phyloP scores from a whole-genome alignment of 768 basidiomycete genomes.

The Podaxis rugospora region DNA sequence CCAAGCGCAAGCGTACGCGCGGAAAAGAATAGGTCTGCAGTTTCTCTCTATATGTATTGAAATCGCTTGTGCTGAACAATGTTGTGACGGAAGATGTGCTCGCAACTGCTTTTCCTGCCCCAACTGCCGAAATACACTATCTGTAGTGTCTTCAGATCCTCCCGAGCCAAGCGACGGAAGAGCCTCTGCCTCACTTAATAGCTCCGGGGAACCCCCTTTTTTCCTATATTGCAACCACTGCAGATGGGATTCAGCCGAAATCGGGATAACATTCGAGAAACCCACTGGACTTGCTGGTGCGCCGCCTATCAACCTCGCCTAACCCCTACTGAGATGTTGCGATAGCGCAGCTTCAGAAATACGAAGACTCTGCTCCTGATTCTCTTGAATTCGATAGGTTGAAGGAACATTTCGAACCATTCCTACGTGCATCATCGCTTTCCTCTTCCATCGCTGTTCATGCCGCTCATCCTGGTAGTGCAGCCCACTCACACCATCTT shows the following conservation, averaged over 20 bases:
- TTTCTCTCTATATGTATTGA: not conserved
- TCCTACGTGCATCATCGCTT: slow-evolving; percentile 78
- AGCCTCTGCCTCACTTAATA: slow-evolving; percentile 45
- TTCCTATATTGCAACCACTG: slow-evolving; percentile 90
- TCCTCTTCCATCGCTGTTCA: slow-evolving; percentile 55
- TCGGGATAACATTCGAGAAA: slow-evolving; percentile 93
- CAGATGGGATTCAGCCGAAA: slow-evolving; percentile 90
- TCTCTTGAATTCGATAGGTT: slow-evolving; percentile 88
- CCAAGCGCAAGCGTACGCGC: slow-evolving; percentile 97
- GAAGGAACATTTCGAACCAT: slow-evolving; percentile 96
- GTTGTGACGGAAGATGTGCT: slow-evolving; percentile 69
- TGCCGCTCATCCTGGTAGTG: slow-evolving; percentile 39
- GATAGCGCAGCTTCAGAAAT: slow-evolving; percentile 88
- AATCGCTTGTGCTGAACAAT: slow-evolving; percentile 5
- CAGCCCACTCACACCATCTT: slow-evolving; percentile 63
- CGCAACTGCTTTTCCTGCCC: slow-evolving; percentile 98
- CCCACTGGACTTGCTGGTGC: slow-evolving; percentile 91
- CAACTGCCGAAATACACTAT: slow-evolving; percentile 83
- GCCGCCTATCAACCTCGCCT: slow-evolving; percentile 19
- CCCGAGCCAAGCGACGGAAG: slow-evolving; percentile 57
- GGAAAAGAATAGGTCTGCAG: slow-evolving; percentile 85
- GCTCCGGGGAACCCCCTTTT: slow-evolving; percentile 84
- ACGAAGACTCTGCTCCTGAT: slow-evolving; percentile 81
- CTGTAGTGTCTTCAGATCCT: slow-evolving; percentile 88
- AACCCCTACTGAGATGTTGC: not conserved